Percentiles rank a stretch among this genome's conserved stretches.
These are phyloP conservation scores for Pseudocercospora fijiensis DNA, from an alignment of 2,329 filamentous ascomycete genomes.

Conservation along the genomic window DNA sequence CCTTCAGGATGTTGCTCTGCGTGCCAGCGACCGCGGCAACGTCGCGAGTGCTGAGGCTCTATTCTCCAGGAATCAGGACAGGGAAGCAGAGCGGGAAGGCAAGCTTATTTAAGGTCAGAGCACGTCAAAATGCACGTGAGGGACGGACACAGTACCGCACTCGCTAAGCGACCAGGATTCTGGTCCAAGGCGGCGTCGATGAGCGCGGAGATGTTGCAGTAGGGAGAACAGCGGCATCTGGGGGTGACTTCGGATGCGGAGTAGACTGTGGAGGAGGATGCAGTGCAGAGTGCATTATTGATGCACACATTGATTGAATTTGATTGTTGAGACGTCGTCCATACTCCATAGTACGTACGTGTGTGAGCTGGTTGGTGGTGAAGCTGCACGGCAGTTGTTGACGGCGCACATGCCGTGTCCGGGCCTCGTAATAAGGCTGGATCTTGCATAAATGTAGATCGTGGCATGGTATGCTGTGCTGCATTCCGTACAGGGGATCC, in stretches of 20 bases:
- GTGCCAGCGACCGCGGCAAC: conserved; percentile 10
- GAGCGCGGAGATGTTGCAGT: conserved; percentile 6
- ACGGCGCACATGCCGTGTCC: neutral
- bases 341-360: neutral
- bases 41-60: neutral
- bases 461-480: neutral
- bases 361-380: neutral
- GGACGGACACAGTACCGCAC: neutral
- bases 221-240: neutral
- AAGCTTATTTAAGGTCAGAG: conserved; percentile 1
- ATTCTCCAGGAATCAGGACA: too few species aligned
- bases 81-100: neutral
- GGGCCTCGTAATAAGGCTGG: neutral
- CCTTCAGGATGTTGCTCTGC: conserved; percentile 9
- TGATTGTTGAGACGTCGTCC: neutral
- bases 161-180: conserved; percentile 6
- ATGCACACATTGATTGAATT: too few species aligned
- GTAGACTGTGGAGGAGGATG: conserved; percentile 3
- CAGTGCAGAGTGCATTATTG: too few species aligned
- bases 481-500: neutral
- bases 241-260: conserved; percentile 2
- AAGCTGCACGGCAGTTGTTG: neutral
- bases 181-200: conserved; percentile 1
- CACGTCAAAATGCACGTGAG: conserved; percentile 7
- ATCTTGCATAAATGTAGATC: neutral